These are phyloP conservation scores for Coelastrella sp. DNA, from an alignment of 139 green algal genomes.

Conservation along the genomic window DNA sequence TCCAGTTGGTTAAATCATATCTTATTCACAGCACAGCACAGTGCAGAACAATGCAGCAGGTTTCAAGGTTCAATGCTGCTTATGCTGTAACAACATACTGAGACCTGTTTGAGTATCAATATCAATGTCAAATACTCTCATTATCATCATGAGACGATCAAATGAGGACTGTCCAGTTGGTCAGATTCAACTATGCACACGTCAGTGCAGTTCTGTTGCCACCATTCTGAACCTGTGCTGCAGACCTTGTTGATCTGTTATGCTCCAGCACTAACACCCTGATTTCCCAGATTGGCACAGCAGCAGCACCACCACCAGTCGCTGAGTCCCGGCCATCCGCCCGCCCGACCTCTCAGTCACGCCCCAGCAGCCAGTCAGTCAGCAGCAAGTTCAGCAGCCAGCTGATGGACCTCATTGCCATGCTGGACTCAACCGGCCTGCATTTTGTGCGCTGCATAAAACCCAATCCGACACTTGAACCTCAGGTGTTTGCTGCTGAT, in stretches of 20 bases:
- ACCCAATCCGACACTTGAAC: constrained; percentile 81
- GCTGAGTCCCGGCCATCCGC: neutral
- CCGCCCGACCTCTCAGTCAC: neutral
- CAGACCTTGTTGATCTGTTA: constrained; percentile 89
- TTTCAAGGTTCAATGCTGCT: too few species aligned
- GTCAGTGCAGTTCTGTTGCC: too few species aligned
- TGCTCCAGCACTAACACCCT: constrained; percentile 29
- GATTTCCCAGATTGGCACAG: constrained; percentile 49
- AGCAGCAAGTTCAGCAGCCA: constrained; percentile 79
- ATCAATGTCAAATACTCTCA: too few species aligned
- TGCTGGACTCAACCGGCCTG: constrained; percentile 86
- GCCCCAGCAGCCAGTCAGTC: constrained; percentile 58
- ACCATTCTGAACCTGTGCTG: neutral
- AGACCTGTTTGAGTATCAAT: too few species aligned
- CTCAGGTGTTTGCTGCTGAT: constrained; percentile 75
- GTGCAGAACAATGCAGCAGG: too few species aligned
- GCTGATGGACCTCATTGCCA: constrained; percentile 78
- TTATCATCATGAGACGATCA: too few species aligned
- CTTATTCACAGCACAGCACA: too few species aligned
- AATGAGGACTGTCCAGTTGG: too few species aligned
- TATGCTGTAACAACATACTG: too few species aligned
- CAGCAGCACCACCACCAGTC: neutral
- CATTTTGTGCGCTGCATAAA: constrained; percentile 99
- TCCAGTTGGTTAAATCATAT: too few species aligned
- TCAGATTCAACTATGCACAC: too few species aligned